Conservation (phyloP, 495 filamentous ascomycete species). For the Hypoxylon subgilvum region DNA sequence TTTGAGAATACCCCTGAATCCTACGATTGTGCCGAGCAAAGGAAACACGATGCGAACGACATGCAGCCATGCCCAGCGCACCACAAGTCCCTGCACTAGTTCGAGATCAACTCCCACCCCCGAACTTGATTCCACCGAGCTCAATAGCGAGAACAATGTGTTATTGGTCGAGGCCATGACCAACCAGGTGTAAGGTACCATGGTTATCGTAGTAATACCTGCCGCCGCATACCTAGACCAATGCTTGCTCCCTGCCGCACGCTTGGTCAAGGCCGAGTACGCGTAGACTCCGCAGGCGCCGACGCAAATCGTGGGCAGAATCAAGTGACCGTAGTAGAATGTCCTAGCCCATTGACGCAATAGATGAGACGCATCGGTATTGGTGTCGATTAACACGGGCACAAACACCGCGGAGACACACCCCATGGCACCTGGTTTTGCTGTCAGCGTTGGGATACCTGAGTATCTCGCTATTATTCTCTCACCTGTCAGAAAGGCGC, state of each 20-base stretch:
- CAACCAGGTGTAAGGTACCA: slow-evolving; percentile 44
- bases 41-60: too few relatives aligned
- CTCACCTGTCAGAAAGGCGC: too few relatives aligned
- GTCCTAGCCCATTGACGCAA: slow-evolving; percentile 36
- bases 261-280: slow-evolving; percentile 21
- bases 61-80: too few relatives aligned
- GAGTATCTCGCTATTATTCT: too few relatives aligned
- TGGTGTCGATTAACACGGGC: slow-evolving; percentile 42
- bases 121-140: too few relatives aligned
- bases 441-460: too few relatives aligned
- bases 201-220: slow-evolving; percentile 26
- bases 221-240: slow-evolving; percentile 23
- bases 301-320: slow-evolving; percentile 33
- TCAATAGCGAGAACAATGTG: too few relatives aligned
- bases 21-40: too few relatives aligned
- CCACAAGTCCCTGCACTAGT: too few relatives aligned
- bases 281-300: slow-evolving; percentile 29
- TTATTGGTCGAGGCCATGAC: slow-evolving; percentile 45
- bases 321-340: slow-evolving; percentile 42
- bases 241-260: slow-evolving; percentile 5
- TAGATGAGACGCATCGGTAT: slow-evolving; percentile 24
- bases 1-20: too few relatives aligned
- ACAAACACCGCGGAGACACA: slow-evolving; percentile 32
- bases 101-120: too few relatives aligned
- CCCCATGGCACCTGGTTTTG: slow-evolving; percentile 45